Evolutionary conservation across 805 yeast genomes (phyloP).

Genomic region (Tetrapisispora pingtungensis): DNA sequence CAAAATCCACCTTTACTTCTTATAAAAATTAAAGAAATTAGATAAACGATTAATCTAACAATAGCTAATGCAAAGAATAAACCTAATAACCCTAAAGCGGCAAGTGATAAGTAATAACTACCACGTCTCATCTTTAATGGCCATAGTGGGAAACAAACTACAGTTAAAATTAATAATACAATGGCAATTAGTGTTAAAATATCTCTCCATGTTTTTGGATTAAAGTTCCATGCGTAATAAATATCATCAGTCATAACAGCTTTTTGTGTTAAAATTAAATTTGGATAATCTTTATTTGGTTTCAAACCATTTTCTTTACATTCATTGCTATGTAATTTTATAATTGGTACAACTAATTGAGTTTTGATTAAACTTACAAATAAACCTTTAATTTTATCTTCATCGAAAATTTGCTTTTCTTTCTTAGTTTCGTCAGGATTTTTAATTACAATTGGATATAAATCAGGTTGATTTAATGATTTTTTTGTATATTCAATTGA

Average conservation of each 20-base stretch:
- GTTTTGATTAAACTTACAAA: conserved; percentile 61
- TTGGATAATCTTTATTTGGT: conserved; percentile 57
- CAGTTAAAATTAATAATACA: conserved; percentile 52
- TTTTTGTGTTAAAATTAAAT: conserved; percentile 42
- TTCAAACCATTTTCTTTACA: conserved; percentile 51
- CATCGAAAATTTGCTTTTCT: conserved; percentile 5
- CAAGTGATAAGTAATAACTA: conserved; percentile 84
- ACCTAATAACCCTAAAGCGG: conserved; percentile 60
- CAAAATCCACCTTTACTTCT: conserved; percentile 67
- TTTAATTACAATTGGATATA: conserved; percentile 37
- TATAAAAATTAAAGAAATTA: conserved; percentile 29
- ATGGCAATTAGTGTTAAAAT: conserved; percentile 32
- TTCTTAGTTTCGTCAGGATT: conserved; percentile 12
- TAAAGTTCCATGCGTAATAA: conserved; percentile 78
- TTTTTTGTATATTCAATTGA: conserved; percentile 58
- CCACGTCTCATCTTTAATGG: conserved; percentile 81
- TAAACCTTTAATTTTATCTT: conserved; percentile 46
- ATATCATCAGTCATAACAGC: conserved; percentile 55
- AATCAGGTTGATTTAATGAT: conserved; percentile 37
- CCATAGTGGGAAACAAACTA: conserved; percentile 89
- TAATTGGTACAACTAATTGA: conserved; percentile 66
- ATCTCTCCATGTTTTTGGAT: conserved; percentile 47
- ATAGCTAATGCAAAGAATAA: conserved; percentile 71
- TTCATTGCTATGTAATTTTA: conserved; percentile 60
- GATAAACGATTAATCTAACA: conserved; percentile 58